Evolutionary conservation across 1,284 basidiomycete genomes (phyloP), one percentile per base, ranked within the genome.

Genomic region (Serendipita sp.): DNA sequence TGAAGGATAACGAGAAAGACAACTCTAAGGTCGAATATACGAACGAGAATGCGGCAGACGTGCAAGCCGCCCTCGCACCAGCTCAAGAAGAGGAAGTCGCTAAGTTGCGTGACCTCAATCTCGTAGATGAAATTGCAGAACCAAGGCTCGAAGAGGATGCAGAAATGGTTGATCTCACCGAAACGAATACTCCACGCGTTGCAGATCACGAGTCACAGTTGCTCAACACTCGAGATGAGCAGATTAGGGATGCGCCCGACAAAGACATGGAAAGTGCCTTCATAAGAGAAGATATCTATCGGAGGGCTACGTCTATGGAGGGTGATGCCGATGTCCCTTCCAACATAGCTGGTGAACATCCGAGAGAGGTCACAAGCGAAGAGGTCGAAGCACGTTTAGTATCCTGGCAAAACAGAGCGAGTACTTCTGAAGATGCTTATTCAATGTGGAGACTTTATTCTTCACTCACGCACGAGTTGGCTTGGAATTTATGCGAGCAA

Each of bases 401-500:
- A 63, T 34, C 67, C 64, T 8, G 66, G 62, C 62, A 71, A 72
- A 60, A 15, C 68, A 71, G 6, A 70, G 72, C 41, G 79, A 85
- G 43, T 89, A 93, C 70, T 69, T 77, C 78, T 5, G 72, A 78
- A 44, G 75, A 76, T 15, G 85, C 87, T 0, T 84, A 88, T 65
- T 83, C 85, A 62, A 80, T 96, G 29, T 99, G 95, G 95, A 83
- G 88, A 13, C 78, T 87, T 13, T 99, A 99, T 75, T 86, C 90
- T 64, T 85, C 88, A 1, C 78, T 97, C 66, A 99, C 95, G 0
- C 86, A 91, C 62, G 88, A 96, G 67, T 82, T 98, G 32, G 91
- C 96, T 3, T 92, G 93, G 69, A 82, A 86, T 1, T 82, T 97
- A 15, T 96, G 93, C 71, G 96, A 99, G 75, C 95, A 98, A 72